phyloP scores from a whole-genome alignment of 163 green algal genomes.

The Chloromonas sp. region DNA sequence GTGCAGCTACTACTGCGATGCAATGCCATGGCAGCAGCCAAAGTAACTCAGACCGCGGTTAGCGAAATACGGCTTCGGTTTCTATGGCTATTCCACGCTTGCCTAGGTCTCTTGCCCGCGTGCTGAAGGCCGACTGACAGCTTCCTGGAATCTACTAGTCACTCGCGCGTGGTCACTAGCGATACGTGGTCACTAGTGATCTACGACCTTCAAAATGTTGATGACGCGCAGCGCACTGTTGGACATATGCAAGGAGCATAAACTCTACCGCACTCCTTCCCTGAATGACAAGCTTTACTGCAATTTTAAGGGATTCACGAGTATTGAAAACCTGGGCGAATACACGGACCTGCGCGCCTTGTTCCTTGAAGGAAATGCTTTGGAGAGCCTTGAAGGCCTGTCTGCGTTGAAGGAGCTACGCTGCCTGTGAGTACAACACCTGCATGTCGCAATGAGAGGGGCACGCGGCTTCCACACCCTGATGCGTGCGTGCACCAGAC shows the following conservation, averaged over 20 bases:
- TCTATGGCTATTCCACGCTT: too few species aligned
- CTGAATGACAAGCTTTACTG: slow-evolving; percentile 86
- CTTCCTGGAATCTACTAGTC: too few species aligned
- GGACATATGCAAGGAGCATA: slow-evolving; percentile 65
- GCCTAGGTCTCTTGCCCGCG: too few species aligned
- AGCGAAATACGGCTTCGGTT: too few species aligned
- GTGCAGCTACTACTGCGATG: too few species aligned
- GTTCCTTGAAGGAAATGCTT: slow-evolving; percentile 82
- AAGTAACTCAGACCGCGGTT: too few species aligned
- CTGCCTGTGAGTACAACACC: slow-evolving; percentile 61
- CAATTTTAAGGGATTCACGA: slow-evolving; percentile 75
- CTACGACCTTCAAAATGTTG: neutral
- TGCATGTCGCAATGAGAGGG: too few species aligned
- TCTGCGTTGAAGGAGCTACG: slow-evolving; percentile 61
- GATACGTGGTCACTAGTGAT: too few species aligned
- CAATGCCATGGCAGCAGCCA: too few species aligned
- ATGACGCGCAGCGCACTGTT: slow-evolving; percentile 60
- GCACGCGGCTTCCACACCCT: too few species aligned
- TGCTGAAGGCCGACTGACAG: too few species aligned
- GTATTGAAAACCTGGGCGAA: slow-evolving; percentile 65
- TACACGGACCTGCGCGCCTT: slow-evolving; percentile 74
- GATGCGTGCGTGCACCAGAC: neutral
- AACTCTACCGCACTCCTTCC: slow-evolving; percentile 69
- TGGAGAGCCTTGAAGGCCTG: slow-evolving; percentile 68
- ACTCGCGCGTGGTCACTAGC: too few species aligned